Percentiles rank a stretch among this genome's conserved stretches.
These are phyloP conservation scores for Nicotiana rustica DNA, from an alignment of 305 asterid species.

Conservation along the genomic window DNA sequence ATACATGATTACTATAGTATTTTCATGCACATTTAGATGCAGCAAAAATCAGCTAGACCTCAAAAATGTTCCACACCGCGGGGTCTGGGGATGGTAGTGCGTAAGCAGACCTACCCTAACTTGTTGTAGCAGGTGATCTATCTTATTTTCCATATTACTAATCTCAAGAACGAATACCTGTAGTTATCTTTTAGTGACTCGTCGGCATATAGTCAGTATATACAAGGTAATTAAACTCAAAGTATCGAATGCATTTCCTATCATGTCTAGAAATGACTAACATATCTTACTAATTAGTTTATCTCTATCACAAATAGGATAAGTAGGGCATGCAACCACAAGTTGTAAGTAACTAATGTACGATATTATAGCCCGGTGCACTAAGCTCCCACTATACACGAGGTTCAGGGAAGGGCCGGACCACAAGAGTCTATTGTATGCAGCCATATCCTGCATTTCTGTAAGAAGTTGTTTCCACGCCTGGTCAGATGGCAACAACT, in stretches of 20 bases:
- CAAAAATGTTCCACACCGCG: background rate
- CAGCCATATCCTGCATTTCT: no score
- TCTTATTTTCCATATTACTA: background rate
- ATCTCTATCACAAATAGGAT: background rate
- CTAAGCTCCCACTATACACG: no score
- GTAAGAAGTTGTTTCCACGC: no score
- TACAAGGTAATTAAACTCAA: background rate
- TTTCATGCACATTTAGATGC: background rate
- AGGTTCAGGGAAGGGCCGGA: no score
- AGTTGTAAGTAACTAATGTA: background rate
- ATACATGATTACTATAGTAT: background rate
- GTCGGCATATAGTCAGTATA: background rate
- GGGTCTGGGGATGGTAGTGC: no score
- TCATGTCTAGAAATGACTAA: background rate
- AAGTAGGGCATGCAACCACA: background rate
- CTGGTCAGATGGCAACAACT: no score
- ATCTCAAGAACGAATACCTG: no score
- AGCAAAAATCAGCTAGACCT: background rate
- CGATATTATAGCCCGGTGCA: background rate
- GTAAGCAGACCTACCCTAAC: background rate
- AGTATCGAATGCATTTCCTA: background rate
- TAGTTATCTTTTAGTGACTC: background rate
- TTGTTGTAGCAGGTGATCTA: background rate
- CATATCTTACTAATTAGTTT: background rate
- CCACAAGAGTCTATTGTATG: no score